phyloP scores from a whole-genome alignment of 73 alveolate species.

The Paramecium octaurelia region DNA sequence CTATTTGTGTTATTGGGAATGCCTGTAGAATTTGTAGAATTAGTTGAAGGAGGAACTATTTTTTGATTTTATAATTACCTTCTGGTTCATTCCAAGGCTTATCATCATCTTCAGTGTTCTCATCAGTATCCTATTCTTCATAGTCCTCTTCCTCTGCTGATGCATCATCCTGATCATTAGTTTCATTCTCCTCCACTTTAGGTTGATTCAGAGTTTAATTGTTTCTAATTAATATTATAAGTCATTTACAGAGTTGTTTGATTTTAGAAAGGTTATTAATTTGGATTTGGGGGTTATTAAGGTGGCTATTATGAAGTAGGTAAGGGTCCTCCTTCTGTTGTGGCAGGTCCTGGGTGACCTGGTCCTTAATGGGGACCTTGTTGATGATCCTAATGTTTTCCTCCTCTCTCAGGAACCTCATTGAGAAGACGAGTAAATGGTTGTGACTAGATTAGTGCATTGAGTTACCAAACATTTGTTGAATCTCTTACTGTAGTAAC shows the following conservation, averaged over 20 bases:
- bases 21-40: neutral
- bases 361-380: neutral
- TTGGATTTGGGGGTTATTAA: neutral
- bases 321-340: neutral
- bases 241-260: neutral
- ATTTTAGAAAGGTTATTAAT: neutral
- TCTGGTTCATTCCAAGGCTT: neutral
- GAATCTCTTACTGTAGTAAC: neutral
- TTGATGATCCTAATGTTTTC: neutral
- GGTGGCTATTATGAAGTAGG: neutral
- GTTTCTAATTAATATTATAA: neutral
- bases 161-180: neutral
- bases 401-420: neutral
- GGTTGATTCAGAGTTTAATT: neutral
- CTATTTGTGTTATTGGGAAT: neutral
- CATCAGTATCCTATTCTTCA: neutral
- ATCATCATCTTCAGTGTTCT: neutral
- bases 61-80: neutral
- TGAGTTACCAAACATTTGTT: neutral
- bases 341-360: neutral
- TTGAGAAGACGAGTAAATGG: neutral
- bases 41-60: neutral
- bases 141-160: neutral
- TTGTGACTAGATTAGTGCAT: neutral
- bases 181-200: neutral